Evolutionary conservation across 163 green algal genomes (phyloP).

Genomic region (Chloroidium sp.): DNA sequence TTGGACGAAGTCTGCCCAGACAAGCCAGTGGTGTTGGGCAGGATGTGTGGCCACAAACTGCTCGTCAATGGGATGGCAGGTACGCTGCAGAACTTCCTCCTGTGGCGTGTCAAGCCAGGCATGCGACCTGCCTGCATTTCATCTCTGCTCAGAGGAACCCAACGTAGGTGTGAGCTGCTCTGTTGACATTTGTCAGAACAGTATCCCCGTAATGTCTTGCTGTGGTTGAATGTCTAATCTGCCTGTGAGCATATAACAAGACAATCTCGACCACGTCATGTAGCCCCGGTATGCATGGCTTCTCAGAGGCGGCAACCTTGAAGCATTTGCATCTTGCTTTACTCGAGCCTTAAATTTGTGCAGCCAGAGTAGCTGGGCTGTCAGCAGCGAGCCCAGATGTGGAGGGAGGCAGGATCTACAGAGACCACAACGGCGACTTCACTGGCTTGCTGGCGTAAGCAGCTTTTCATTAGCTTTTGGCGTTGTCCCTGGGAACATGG

Average conservation of each 20-base stretch:
- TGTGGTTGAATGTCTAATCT: neutral
- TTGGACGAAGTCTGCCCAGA: constrained; percentile 25
- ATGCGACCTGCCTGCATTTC: neutral
- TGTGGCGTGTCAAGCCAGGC: neutral
- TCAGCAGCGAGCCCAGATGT: constrained; percentile 9
- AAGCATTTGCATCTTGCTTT: neutral
- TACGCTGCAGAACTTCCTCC: neutral
- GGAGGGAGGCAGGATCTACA: constrained; percentile 32
- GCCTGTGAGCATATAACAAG: neutral
- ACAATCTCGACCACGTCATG: neutral
- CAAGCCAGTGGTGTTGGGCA: constrained; percentile 40
- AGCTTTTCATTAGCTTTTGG: neutral
- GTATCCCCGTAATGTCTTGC: neutral
- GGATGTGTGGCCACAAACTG: constrained; percentile 57
- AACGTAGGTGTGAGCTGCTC: neutral
- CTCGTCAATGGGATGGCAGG: constrained; percentile 44
- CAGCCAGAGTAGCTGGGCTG: constrained; percentile 40
- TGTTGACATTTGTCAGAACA: neutral
- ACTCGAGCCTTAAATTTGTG: neutral
- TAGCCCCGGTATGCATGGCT: too few species aligned
- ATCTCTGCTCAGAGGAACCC: neutral
- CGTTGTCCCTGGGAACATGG: too few species aligned
- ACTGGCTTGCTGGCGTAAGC: constrained; percentile 51
- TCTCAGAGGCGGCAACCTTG: neutral
- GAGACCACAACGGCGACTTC: constrained; percentile 16